Percentiles rank a stretch among this genome's conserved stretches.
phyloP scores from a whole-genome alignment of 2,329 filamentous ascomycete species.

The Berkeleyomyces rouxiae region DNA sequence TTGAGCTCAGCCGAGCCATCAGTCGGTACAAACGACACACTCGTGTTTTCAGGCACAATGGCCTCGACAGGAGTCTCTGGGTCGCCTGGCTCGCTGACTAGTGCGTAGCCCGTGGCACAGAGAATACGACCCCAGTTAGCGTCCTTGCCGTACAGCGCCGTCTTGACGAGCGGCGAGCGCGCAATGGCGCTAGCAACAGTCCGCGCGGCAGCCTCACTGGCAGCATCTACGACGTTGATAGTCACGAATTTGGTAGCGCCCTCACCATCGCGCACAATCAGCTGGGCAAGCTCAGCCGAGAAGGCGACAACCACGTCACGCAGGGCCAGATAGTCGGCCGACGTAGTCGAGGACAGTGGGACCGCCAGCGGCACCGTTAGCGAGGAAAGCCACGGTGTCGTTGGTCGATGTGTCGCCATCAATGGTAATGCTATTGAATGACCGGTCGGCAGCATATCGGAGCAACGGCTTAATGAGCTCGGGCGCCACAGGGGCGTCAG shows the following conservation, averaged over 20 bases:
- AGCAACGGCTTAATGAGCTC: constrained; percentile 53
- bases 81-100: constrained; percentile 41
- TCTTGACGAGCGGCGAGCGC: constrained; percentile 86
- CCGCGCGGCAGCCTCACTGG: constrained; percentile 52
- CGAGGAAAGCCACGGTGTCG: constrained; percentile 86
- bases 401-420: constrained; percentile 97
- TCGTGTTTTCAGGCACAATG: constrained; percentile 53
- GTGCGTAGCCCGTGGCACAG: constrained; percentile 76
- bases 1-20: constrained; percentile 65
- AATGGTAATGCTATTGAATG: constrained; percentile 93
- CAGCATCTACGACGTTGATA: constrained; percentile 62
- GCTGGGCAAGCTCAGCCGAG: constrained; percentile 69
- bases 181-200: constrained; percentile 78
- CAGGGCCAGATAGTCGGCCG: constrained; percentile 53
- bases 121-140: constrained; percentile 97
- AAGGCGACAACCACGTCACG: constrained; percentile 57
- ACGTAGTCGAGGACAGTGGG: constrained; percentile 39
- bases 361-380: constrained; percentile 81
- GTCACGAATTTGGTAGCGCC: constrained; percentile 97
- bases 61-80: constrained; percentile 42
- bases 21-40: constrained; percentile 60
- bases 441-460: constrained; percentile 57
- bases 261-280: constrained; percentile 90
- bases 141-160: constrained; percentile 88
- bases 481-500: constrained; percentile 66